These are phyloP conservation scores for Takakia lepidozioides DNA, from an alignment of 225 moss, liverwort and hornwort genomes.

Conservation along the genomic window DNA sequence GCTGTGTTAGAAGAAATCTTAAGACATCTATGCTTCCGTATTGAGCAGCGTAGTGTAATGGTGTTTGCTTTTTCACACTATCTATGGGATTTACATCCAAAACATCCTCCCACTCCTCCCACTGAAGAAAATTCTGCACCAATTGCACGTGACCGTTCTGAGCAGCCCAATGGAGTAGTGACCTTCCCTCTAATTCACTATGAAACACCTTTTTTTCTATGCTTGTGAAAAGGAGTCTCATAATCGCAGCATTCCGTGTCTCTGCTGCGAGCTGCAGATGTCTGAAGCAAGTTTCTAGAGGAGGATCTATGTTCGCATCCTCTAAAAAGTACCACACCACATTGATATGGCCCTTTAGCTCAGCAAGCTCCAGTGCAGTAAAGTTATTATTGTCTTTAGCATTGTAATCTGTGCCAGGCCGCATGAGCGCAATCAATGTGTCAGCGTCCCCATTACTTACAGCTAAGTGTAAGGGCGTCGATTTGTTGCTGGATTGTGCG, in stretches of 20 bases:
- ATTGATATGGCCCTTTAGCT: slow-evolving; percentile 34
- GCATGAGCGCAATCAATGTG: slow-evolving; percentile 37
- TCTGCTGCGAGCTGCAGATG: slow-evolving; percentile 34
- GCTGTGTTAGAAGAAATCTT: slow-evolving; percentile 10
- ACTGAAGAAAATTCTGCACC: slow-evolving; percentile 21
- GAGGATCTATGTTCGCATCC: slow-evolving; percentile 37
- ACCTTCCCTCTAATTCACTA: slow-evolving; percentile 7
- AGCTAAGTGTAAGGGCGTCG: slow-evolving; percentile 42
- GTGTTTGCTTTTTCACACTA: slow-evolving; percentile 6
- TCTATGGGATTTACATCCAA: slow-evolving; percentile 21
- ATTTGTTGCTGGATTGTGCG: slow-evolving; percentile 16
- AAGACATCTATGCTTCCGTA: slow-evolving; percentile 23
- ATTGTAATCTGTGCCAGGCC: slow-evolving; percentile 42
- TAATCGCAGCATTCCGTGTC: slow-evolving; percentile 22
- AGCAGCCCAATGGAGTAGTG: slow-evolving; percentile 38
- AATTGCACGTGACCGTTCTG: slow-evolving; percentile 21
- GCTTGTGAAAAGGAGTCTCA: slow-evolving; percentile 19
- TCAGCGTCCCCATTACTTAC: slow-evolving; percentile 29
- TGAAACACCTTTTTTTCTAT: slow-evolving; percentile 34
- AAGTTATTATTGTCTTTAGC: slow-evolving; percentile 22
- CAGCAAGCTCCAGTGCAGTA: slow-evolving; percentile 40
- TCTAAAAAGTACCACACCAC: slow-evolving; percentile 34
- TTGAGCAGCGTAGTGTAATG: slow-evolving; percentile 32
- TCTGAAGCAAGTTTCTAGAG: slow-evolving; percentile 31
- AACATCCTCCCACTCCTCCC: slow-evolving; percentile 14